Percentiles rank a stretch among this genome's conserved stretches.
phyloP scores from a whole-genome alignment of 2,329 filamentous ascomycete species.

The Fusarium albidum region DNA sequence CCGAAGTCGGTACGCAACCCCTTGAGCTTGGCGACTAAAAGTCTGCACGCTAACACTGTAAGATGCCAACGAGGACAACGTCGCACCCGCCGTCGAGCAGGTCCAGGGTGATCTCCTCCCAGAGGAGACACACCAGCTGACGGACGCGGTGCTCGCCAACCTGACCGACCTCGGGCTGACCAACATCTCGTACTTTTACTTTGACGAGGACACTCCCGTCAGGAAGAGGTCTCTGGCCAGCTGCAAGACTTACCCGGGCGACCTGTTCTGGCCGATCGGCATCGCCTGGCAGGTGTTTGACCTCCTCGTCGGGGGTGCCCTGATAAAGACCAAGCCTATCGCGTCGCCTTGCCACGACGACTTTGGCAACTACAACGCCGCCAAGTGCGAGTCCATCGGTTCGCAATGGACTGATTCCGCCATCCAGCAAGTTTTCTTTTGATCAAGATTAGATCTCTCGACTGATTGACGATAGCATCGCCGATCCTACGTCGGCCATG shows the following conservation, averaged over 20 bases:
- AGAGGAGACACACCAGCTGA: slow-evolving; percentile 44
- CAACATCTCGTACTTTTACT: slow-evolving; percentile 45
- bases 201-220: slow-evolving; percentile 31
- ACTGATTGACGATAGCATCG: slow-evolving; percentile 22
- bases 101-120: no score
- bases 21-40: no score
- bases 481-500: slow-evolving; percentile 51
- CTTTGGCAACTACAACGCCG: slow-evolving; percentile 14
- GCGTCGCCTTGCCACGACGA: slow-evolving; percentile 45
- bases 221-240: slow-evolving; percentile 5
- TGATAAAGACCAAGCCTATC: slow-evolving; percentile 45
- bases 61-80: no score
- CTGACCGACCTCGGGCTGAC: slow-evolving; percentile 42
- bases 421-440: slow-evolving; percentile 16
- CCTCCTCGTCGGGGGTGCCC: slow-evolving; percentile 42
- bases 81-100: no score
- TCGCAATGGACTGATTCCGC: slow-evolving; percentile 17
- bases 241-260: slow-evolving; percentile 44
- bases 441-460: no score
- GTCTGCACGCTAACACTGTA: no score
- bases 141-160: slow-evolving; percentile 44
- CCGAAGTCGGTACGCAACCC: no score
- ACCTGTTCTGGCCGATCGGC: slow-evolving; percentile 37
- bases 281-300: slow-evolving; percentile 46
- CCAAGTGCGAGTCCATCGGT: not conserved